phyloP scores from a whole-genome alignment of 78 protist genomes.

The Protostelium mycophagum region DNA sequence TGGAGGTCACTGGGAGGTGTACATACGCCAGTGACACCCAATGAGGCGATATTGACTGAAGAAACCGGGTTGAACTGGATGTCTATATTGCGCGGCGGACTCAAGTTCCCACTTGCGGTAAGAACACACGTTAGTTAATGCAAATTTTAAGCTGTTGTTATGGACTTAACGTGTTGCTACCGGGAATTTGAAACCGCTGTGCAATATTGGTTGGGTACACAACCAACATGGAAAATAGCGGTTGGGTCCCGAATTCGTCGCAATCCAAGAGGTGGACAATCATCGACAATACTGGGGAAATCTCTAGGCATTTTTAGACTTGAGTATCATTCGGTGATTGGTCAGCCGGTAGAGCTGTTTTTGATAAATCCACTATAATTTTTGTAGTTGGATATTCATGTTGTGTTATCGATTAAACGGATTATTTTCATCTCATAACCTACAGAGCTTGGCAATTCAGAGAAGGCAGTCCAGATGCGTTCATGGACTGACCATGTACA shows the following conservation, averaged over 20 bases:
- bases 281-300: not conserved
- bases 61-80: not conserved
- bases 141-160: too few relatives aligned
- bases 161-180: too few relatives aligned
- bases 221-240: not conserved
- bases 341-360: not conserved
- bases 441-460: not conserved
- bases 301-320: not conserved
- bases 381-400: not conserved
- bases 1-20: not conserved
- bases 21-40: constrained; percentile 5
- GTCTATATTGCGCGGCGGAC: not conserved
- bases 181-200: too few relatives aligned
- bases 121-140: too few relatives aligned
- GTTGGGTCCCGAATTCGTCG: not conserved
- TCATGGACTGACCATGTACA: not conserved
- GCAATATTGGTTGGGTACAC: too few relatives aligned
- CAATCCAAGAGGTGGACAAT: not conserved
- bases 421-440: not conserved
- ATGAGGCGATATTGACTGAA: not conserved
- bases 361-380: not conserved
- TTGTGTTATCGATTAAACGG: not conserved
- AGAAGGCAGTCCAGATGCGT: not conserved
- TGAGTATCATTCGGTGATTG: not conserved
- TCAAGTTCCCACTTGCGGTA: too few relatives aligned